These are phyloP conservation scores for Apiotrichum akiyoshidainum DNA, from an alignment of 1,284 basidiomycete genomes.

Conservation along the genomic window DNA sequence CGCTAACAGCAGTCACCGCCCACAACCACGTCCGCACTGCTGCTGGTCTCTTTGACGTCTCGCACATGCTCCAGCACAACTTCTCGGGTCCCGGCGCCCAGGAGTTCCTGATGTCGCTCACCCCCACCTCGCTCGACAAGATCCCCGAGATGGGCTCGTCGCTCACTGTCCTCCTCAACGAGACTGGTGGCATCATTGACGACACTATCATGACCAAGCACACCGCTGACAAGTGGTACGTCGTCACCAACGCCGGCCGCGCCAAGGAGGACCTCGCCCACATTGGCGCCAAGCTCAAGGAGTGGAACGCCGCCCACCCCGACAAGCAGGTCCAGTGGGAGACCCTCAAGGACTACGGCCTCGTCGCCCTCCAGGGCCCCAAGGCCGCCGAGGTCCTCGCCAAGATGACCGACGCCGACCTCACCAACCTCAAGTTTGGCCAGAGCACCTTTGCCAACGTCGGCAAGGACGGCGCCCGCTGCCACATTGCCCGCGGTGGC, in stretches of 20 bases:
- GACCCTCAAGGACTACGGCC: slow-evolving; percentile 77
- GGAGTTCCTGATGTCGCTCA: slow-evolving; percentile 78
- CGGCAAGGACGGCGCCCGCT: slow-evolving; percentile 59
- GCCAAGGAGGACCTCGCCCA: slow-evolving; percentile 75
- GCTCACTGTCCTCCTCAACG: slow-evolving; percentile 83
- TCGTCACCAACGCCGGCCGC: slow-evolving; percentile 94
- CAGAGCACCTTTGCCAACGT: slow-evolving; percentile 72
- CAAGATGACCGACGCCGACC: slow-evolving; percentile 64
- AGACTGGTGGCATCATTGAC: slow-evolving; percentile 89
- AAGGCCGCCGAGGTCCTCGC: slow-evolving; percentile 75
- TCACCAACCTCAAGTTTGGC: slow-evolving; percentile 72
- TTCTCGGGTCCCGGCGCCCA: slow-evolving; percentile 72
- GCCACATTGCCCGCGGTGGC: slow-evolving; percentile 92
- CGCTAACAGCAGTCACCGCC: slow-evolving; percentile 65
- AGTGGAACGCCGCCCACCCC: slow-evolving; percentile 66
- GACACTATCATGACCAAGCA: slow-evolving; percentile 84
- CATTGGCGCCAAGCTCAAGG: slow-evolving; percentile 65
- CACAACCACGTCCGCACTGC: slow-evolving; percentile 83
- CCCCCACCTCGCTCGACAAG: slow-evolving; percentile 70
- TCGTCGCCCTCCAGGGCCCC: slow-evolving; percentile 90
- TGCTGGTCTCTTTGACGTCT: slow-evolving; percentile 92
- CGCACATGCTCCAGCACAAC: slow-evolving; percentile 92
- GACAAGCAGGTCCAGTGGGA: slow-evolving; percentile 72
- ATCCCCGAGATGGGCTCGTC: slow-evolving; percentile 70
- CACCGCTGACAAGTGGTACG: slow-evolving; percentile 70